A percentile compares a stretch with the other conserved stretches of the same genome.
Conservation (phyloP, 257 asterid genomes). For the Lantana camara region DNA sequence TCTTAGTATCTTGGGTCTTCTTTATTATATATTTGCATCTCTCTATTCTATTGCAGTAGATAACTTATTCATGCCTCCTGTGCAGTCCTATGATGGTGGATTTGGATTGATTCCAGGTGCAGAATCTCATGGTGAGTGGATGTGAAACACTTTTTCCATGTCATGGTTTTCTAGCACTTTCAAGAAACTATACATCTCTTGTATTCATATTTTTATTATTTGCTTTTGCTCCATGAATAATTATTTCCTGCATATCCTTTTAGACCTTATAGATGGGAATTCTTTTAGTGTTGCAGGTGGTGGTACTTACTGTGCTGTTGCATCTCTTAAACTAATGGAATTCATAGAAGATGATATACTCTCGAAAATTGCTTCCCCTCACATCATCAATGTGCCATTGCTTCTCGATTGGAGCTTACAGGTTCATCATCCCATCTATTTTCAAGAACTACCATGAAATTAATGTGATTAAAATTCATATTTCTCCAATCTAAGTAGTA, state of each 20-base stretch:
- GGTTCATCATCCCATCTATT: slow-evolving; percentile 48
- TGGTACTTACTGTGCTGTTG: slow-evolving; percentile 97
- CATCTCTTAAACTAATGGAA: slow-evolving; percentile 94
- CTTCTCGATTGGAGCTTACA: slow-evolving; percentile 90
- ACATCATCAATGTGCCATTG: slow-evolving; percentile 58
- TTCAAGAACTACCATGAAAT: background rate
- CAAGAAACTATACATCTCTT: background rate
- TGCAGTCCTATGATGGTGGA: slow-evolving; percentile 99
- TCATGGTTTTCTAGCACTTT: background rate
- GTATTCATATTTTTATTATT: slow-evolving; percentile 10
- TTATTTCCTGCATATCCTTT: slow-evolving; percentile 31
- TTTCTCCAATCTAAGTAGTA: background rate
- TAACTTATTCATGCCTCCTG: slow-evolving; percentile 21
- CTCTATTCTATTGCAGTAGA: slow-evolving; percentile 18
- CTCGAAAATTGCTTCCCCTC: slow-evolving; percentile 44
- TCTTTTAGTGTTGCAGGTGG: slow-evolving; percentile 94
- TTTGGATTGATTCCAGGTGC: slow-evolving; percentile 89
- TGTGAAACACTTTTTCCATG: slow-evolving; percentile 16
- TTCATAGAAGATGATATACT: slow-evolving; percentile 64
- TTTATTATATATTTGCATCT: slow-evolving; percentile 7
- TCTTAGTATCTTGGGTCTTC: slow-evolving; percentile 14
- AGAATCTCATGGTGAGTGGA: slow-evolving; percentile 94
- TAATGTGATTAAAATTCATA: slow-evolving; percentile 8
- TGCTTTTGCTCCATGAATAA: slow-evolving; percentile 14
- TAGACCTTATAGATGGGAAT: slow-evolving; percentile 56